These are phyloP conservation scores for Stemphylium lycopersici DNA, from an alignment of 2,329 filamentous ascomycete genomes.

Conservation along the genomic window DNA sequence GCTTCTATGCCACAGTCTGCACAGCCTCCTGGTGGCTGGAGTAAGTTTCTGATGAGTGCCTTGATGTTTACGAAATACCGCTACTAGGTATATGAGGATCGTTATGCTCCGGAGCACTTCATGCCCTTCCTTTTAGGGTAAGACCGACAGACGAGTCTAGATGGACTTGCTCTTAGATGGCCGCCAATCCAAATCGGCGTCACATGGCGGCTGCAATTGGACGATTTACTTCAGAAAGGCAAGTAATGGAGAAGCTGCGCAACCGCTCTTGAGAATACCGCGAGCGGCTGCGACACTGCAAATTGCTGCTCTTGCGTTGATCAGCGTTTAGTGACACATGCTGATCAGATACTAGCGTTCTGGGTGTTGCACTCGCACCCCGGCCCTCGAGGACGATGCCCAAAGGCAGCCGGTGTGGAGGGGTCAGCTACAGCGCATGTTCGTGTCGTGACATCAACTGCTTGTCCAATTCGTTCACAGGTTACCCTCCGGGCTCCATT, in stretches of 20 bases:
- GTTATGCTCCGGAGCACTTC: constrained; percentile 1
- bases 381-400: not conserved
- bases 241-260: not conserved
- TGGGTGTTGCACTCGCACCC: not conserved
- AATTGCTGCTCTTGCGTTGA: no score
- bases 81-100: not conserved
- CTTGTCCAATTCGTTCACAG: not conserved
- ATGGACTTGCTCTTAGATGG: not conserved
- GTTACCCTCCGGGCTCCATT: not conserved
- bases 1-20: constrained; percentile 8
- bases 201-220: not conserved
- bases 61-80: constrained; percentile 27
- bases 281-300: no score
- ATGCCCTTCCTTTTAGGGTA: constrained; percentile 2
- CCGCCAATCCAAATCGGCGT: not conserved
- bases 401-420: not conserved
- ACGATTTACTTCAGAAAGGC: not conserved
- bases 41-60: not conserved
- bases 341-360: not conserved
- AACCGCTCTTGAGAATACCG: not conserved
- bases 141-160: not conserved
- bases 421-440: not conserved
- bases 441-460: not conserved
- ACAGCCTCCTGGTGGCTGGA: constrained; percentile 5
- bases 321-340: not conserved